Percentiles rank a stretch among this genome's conserved stretches.
Evolutionary conservation across 208 protist species (phyloP).

Genomic region (Acanthamoeba royreba): DNA sequence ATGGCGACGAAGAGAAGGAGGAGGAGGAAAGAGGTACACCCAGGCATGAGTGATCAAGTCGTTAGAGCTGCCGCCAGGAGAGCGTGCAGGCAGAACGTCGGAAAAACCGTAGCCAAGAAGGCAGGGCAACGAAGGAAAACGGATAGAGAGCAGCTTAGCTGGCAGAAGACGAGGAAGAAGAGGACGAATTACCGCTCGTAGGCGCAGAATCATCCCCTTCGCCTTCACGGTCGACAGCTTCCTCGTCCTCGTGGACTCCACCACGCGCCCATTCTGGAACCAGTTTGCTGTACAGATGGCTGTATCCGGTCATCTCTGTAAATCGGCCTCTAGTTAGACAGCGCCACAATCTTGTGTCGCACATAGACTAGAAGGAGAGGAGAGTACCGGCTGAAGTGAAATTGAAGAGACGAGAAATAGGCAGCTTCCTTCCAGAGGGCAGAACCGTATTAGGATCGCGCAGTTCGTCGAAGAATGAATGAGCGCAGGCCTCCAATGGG

Average conservation of each 20-base stretch:
- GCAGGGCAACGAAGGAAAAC: not conserved
- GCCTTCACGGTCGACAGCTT: not conserved
- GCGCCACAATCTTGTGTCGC: not conserved
- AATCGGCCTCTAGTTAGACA: not conserved
- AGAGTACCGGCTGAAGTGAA: slow-evolving; percentile 68
- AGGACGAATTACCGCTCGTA: not conserved
- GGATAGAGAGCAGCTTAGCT: not conserved
- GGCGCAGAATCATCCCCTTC: not conserved
- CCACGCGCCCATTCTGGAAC: not conserved
- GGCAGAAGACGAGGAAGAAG: not conserved
- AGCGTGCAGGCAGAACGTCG: no score
- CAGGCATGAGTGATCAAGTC: no score
- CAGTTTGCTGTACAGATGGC: not conserved
- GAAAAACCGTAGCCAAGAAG: no score
- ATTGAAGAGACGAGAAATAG: slow-evolving; percentile 77
- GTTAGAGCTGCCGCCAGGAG: no score
- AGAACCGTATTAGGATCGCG: slow-evolving; percentile 72
- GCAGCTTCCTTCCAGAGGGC: slow-evolving; percentile 69
- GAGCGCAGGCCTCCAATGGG: slow-evolving; percentile 89
- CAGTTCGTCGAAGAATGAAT: slow-evolving; percentile 98
- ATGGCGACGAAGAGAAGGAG: no score
- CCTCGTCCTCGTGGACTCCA: not conserved
- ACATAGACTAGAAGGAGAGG: not conserved
- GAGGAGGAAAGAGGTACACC: no score
- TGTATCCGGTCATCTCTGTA: not conserved